A percentile compares a stretch with the other conserved stretches of the same genome.
Evolutionary conservation across 2,329 filamentous ascomycete species (phyloP).

Genomic region (Coniochaeta hoffmannii): DNA sequence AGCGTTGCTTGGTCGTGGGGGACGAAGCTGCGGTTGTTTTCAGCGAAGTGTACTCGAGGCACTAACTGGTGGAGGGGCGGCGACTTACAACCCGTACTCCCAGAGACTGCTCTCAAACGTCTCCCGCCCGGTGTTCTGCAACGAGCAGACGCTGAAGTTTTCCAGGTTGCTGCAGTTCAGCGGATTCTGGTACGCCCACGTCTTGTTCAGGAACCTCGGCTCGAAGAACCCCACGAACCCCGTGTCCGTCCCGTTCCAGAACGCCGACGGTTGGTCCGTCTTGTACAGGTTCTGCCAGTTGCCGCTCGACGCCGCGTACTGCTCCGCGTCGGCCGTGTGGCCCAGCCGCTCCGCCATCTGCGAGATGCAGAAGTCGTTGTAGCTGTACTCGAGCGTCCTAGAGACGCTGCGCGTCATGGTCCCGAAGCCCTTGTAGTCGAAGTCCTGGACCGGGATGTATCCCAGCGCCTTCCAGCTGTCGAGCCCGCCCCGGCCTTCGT

Average conservation of each 20-base stretch:
- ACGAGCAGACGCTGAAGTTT: slow-evolving; percentile 48
- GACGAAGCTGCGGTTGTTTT: slow-evolving; percentile 32
- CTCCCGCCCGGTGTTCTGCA: slow-evolving; percentile 54
- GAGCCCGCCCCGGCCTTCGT: slow-evolving; percentile 63
- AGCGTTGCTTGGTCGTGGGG: slow-evolving; percentile 47
- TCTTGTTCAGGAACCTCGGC: slow-evolving; percentile 58
- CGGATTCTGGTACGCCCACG: slow-evolving; percentile 63
- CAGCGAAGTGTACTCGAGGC: background rate
- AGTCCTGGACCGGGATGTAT: slow-evolving; percentile 65
- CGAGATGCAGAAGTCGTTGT: slow-evolving; percentile 66
- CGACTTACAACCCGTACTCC: slow-evolving; percentile 61
- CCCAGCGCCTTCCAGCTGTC: slow-evolving; percentile 63
- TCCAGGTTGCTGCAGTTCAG: slow-evolving; percentile 52
- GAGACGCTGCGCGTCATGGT: slow-evolving; percentile 64
- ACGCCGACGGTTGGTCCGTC: slow-evolving; percentile 45
- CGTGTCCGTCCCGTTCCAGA: slow-evolving; percentile 48
- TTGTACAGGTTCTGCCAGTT: slow-evolving; percentile 66
- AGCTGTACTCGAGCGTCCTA: slow-evolving; percentile 69
- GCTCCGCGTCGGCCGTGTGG: slow-evolving; percentile 45
- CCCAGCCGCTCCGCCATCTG: slow-evolving; percentile 53
- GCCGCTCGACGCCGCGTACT: slow-evolving; percentile 49
- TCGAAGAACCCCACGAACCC: slow-evolving; percentile 66
- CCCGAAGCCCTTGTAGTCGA: slow-evolving; percentile 59
- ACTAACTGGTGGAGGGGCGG: background rate
- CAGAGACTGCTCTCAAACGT: slow-evolving; percentile 67